phyloP scores from a whole-genome alignment of 495 filamentous ascomycete genomes.

The Aspergillus bridgeri region DNA sequence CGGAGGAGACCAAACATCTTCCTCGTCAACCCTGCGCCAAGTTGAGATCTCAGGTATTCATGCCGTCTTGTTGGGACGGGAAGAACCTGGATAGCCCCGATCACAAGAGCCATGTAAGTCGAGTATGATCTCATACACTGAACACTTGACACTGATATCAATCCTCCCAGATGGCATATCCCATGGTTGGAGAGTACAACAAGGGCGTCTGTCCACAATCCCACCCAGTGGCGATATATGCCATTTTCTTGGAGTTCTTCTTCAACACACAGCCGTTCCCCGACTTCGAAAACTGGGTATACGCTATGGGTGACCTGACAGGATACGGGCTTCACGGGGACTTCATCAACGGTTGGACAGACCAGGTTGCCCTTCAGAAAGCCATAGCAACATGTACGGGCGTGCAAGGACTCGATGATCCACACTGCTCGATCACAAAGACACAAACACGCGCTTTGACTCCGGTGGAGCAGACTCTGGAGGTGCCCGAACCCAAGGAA shows the following conservation, averaged over 20 bases:
- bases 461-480: slow-evolving; percentile 4
- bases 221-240: slow-evolving; percentile 59
- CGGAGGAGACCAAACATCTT: slow-evolving; percentile 21
- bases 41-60: slow-evolving; percentile 50
- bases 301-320: slow-evolving; percentile 25
- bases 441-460: slow-evolving; percentile 9
- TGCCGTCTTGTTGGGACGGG: slow-evolving; percentile 58
- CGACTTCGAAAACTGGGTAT: slow-evolving; percentile 26
- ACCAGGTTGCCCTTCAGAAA: slow-evolving; percentile 15
- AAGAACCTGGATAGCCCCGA: slow-evolving; percentile 50
- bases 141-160: background rate
- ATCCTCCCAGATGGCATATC: slow-evolving; percentile 24
- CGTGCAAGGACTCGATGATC: slow-evolving; percentile 4
- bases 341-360: slow-evolving; percentile 25
- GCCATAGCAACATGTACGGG: slow-evolving; percentile 21
- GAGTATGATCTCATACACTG: background rate
- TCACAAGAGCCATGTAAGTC: slow-evolving; percentile 45
- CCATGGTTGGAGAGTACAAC: slow-evolving; percentile 25
- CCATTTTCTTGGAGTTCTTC: slow-evolving; percentile 68
- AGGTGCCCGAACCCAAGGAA: slow-evolving; percentile 12
- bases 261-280: slow-evolving; percentile 57
- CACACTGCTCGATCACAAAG: slow-evolving; percentile 18
- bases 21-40: slow-evolving; percentile 14
- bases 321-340: slow-evolving; percentile 30
- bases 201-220: slow-evolving; percentile 23